These are phyloP conservation scores for Camellia granthamiana DNA, from an alignment of 148 eudicot genomes.

Conservation along the genomic window DNA sequence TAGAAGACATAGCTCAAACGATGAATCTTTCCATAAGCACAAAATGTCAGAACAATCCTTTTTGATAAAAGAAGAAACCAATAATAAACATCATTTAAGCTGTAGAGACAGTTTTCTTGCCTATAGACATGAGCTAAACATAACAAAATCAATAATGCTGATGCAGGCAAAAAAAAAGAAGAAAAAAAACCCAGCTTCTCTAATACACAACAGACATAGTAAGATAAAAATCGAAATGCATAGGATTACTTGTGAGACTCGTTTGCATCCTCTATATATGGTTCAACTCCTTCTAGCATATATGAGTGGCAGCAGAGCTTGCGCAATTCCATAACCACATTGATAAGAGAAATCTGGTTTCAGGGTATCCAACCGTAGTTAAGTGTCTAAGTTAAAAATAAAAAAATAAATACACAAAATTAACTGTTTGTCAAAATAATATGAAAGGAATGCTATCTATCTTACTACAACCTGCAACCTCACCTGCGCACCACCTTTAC, in stretches of 20 bases:
- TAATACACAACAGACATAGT: too few relatives aligned
- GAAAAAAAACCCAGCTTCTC: too few relatives aligned
- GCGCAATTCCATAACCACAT: conserved; percentile 96
- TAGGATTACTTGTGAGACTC: conserved; percentile 76
- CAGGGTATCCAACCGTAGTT: conserved; percentile 12
- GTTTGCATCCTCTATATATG: conserved; percentile 53
- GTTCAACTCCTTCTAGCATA: conserved; percentile 98
- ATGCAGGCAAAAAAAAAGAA: not conserved
- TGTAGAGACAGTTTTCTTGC: not conserved
- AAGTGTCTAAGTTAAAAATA: not conserved
- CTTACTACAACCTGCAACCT: conserved; percentile 19
- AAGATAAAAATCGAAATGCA: conserved; percentile 17
- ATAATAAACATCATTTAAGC: not conserved
- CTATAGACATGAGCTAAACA: not conserved
- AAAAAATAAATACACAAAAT: too few relatives aligned
- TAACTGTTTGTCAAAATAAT: not conserved
- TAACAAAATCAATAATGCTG: not conserved
- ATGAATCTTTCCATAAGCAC: too few relatives aligned
- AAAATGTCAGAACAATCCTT: too few relatives aligned
- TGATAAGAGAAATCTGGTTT: conserved; percentile 77
- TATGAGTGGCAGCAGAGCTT: conserved; percentile 96
- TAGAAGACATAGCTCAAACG: not conserved
- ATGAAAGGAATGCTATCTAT: not conserved
- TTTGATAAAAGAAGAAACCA: not conserved
- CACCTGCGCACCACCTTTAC: conserved; percentile 95